Conservation (phyloP, 768 basidiomycete species). For the Termitomyces sp. region DNA sequence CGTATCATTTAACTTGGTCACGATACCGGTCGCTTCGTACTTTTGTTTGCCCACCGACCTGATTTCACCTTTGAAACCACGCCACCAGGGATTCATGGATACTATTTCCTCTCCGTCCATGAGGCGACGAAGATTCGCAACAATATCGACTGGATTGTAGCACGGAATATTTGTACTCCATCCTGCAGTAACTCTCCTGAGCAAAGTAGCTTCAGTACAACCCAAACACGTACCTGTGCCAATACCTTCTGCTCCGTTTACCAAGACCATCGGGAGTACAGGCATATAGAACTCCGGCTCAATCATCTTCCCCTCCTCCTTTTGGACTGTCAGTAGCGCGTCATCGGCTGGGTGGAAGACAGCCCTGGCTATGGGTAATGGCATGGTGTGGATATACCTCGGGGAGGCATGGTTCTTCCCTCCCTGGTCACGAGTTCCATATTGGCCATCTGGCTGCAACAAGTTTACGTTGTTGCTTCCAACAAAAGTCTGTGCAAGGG, state of each 20-base stretch:
- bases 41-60: constrained; percentile 80
- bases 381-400: constrained; percentile 91
- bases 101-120: constrained; percentile 84
- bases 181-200: constrained; percentile 38
- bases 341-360: constrained; percentile 86
- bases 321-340: constrained; percentile 75
- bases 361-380: constrained; percentile 66
- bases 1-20: constrained; percentile 75
- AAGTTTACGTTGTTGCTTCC: constrained; percentile 95
- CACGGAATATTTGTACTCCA: constrained; percentile 94
- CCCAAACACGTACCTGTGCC: constrained; percentile 68
- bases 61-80: constrained; percentile 89
- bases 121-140: constrained; percentile 78
- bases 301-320: constrained; percentile 81
- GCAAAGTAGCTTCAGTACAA: neutral
- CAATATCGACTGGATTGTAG: constrained; percentile 90
- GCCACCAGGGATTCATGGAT: constrained; percentile 96
- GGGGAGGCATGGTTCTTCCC: constrained; percentile 97
- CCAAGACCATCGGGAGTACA: constrained; percentile 77
- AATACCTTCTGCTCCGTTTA: constrained; percentile 97
- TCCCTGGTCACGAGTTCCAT: constrained; percentile 88
- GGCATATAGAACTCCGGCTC: constrained; percentile 97
- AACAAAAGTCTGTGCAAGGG: constrained; percentile 90
- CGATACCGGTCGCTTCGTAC: constrained; percentile 75
- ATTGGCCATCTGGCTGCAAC: constrained; percentile 87